phyloP scores from a whole-genome alignment of 2,329 filamentous ascomycete genomes.

The Trichoderma sp. region DNA sequence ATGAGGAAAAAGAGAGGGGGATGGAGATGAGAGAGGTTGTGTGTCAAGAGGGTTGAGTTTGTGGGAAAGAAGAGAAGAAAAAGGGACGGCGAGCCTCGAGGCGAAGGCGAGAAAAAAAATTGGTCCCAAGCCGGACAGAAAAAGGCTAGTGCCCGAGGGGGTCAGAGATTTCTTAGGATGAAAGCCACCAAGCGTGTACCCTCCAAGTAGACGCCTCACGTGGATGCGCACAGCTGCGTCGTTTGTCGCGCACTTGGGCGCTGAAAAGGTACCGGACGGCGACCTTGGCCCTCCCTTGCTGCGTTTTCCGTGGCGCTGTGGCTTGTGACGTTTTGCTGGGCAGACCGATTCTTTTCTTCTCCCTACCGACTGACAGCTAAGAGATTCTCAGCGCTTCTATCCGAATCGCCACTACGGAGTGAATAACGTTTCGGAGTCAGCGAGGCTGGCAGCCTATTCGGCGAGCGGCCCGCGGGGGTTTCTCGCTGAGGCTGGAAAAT shows the following conservation, averaged over 20 bases:
- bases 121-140: constrained; percentile 32
- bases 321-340: constrained; percentile 26
- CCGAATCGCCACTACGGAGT: constrained; percentile 18
- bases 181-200: constrained; percentile 22
- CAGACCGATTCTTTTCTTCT: constrained; percentile 23
- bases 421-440: constrained; percentile 17
- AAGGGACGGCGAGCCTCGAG: constrained; percentile 33
- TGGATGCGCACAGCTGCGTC: not conserved
- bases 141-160: constrained; percentile 39
- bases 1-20: constrained; percentile 37
- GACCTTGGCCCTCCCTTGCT: constrained; percentile 14
- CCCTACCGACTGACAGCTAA: constrained; percentile 9
- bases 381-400: constrained; percentile 19
- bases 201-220: not conserved
- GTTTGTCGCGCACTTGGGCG: not conserved
- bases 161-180: constrained; percentile 31
- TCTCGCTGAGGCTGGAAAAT: not conserved
- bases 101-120: constrained; percentile 32
- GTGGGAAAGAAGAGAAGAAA: constrained; percentile 37
- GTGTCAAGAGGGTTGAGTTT: constrained; percentile 37
- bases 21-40: constrained; percentile 39
- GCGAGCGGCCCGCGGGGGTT: not conserved
- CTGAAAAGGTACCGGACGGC: not conserved
- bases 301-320: constrained; percentile 25
- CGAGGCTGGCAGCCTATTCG: constrained; percentile 17